phyloP scores from a whole-genome alignment of 106 monocot species.

The Xerophyta viscosa region DNA sequence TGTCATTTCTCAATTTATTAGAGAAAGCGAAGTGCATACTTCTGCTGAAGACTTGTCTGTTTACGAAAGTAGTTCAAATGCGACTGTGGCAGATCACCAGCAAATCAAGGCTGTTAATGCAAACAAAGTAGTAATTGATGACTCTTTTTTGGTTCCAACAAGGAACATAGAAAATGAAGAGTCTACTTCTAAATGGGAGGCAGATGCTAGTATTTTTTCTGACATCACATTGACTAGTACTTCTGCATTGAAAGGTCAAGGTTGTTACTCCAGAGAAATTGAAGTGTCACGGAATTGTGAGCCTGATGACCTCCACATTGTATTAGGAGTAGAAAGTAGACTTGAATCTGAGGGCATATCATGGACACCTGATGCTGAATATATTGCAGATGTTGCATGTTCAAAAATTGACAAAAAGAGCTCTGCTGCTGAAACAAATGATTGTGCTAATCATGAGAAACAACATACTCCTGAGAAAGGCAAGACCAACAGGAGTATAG shows the following conservation, averaged over 20 bases:
- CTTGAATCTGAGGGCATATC: neutral
- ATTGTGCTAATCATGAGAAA: neutral
- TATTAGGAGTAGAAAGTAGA: slow-evolving; percentile 4
- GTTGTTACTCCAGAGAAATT: slow-evolving; percentile 1
- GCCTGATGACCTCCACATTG: slow-evolving; percentile 23
- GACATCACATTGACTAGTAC: neutral
- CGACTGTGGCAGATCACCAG: too few species aligned
- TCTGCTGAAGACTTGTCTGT: neutral
- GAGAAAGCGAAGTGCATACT: neutral
- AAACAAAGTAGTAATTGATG: slow-evolving; percentile 3
- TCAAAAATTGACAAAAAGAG: neutral
- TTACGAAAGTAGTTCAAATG: slow-evolving; percentile 1
- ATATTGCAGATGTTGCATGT: slow-evolving; percentile 4
- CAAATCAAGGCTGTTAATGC: neutral
- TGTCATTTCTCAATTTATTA: slow-evolving; percentile 1
- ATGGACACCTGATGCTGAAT: slow-evolving; percentile 14
- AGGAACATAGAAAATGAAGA: slow-evolving; percentile 6
- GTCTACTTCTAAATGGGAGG: slow-evolving; percentile 3
- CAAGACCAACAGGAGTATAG: neutral
- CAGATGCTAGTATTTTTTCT: slow-evolving; percentile 19
- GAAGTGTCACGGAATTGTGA: neutral
- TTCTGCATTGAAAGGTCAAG: neutral
- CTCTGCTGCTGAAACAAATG: slow-evolving; percentile 3
- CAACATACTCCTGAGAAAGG: neutral
- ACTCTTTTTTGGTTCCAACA: slow-evolving; percentile 18